Percentiles rank a stretch among this genome's conserved stretches.
These are phyloP conservation scores for Linum lewisii DNA, from an alignment of 345 rosid genomes.

Conservation along the genomic window DNA sequence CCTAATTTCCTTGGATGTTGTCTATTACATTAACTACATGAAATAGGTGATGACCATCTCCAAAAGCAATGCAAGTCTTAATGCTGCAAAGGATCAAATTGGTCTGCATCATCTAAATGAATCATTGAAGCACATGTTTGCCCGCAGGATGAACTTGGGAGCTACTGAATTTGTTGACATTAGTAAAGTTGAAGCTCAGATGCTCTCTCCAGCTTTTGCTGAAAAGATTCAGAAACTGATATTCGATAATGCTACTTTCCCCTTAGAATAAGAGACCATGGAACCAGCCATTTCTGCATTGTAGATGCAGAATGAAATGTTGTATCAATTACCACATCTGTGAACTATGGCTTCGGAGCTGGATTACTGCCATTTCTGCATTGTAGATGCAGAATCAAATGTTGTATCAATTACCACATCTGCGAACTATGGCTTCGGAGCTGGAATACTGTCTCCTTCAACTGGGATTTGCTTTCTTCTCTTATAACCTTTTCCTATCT, in stretches of 20 bases:
- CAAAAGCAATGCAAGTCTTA: conserved; percentile 40
- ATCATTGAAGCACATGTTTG: conserved; percentile 90
- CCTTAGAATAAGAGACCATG: conserved; percentile 72
- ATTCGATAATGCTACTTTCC: conserved; percentile 74
- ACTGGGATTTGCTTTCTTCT: conserved; percentile 97
- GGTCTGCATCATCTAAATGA: conserved; percentile 70
- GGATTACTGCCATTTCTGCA: conserved; percentile 71
- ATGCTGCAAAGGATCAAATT: conserved; percentile 42
- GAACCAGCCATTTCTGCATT: conserved; percentile 85
- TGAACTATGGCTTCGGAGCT: conserved; percentile 64
- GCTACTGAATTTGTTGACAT: conserved; percentile 61
- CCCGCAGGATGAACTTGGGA: conserved; percentile 79
- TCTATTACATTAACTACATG: no score
- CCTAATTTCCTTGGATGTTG: no score
- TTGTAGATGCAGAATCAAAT: conserved; percentile 73
- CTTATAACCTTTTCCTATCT: conserved; percentile 85
- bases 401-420: conserved; percentile 82
- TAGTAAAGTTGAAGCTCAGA: conserved; percentile 27
- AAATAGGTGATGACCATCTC: conserved; percentile 70
- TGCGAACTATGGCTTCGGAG: conserved; percentile 59
- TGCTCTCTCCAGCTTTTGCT: conserved; percentile 67
- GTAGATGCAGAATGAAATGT: conserved; percentile 77
- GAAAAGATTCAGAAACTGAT: conserved; percentile 43
- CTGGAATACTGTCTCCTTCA: conserved; percentile 65
- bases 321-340: conserved; percentile 72